Evolutionary conservation across 306 rosid species (phyloP).

Genomic region (Vigna trinervia): DNA sequence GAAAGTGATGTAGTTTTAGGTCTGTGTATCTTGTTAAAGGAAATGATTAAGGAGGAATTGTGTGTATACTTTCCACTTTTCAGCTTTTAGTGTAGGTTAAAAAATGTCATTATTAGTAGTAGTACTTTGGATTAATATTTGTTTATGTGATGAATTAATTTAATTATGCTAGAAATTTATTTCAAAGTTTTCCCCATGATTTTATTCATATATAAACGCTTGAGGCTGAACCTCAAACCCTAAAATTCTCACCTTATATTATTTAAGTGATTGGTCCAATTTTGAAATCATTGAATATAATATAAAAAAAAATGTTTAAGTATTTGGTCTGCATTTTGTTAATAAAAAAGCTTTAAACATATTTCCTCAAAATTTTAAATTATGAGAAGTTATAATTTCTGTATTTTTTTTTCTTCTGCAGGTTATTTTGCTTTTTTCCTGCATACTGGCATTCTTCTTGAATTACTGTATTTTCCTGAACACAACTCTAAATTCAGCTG

Average conservation of each 20-base stretch:
- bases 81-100: background rate
- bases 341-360: background rate
- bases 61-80: background rate
- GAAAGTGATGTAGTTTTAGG: background rate
- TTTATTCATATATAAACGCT: background rate
- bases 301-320: background rate
- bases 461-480: conserved; percentile 89
- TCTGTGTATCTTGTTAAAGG: background rate
- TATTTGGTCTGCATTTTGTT: background rate
- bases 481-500: conserved; percentile 92
- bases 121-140: background rate
- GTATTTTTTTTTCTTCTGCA: conserved; percentile 45
- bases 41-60: background rate
- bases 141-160: background rate
- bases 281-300: background rate
- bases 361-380: conserved; percentile 19
- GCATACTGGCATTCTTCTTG: conserved; percentile 91
- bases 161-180: background rate
- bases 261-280: background rate
- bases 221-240: background rate
- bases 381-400: conserved; percentile 23
- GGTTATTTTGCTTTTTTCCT: conserved; percentile 84
- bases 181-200: background rate
- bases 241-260: background rate
- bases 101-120: background rate